Evolutionary conservation across 495 filamentous ascomycete species (phyloP).

Genomic region (Penicillium paxilli): DNA sequence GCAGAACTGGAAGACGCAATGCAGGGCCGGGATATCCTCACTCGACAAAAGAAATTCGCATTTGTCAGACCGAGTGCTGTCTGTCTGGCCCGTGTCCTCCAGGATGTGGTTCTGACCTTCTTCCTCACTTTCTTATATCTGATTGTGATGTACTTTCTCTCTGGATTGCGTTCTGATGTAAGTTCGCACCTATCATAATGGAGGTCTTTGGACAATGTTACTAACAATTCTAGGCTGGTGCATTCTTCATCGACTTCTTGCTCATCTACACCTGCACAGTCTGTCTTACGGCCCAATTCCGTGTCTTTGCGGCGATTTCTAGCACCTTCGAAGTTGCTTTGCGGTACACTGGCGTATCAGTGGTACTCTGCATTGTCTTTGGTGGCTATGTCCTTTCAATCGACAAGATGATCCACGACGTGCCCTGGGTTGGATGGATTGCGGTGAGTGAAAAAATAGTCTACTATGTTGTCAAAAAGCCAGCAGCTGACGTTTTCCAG

Average conservation of each 20-base stretch:
- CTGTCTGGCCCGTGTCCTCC: slow-evolving; percentile 67
- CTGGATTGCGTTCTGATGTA: slow-evolving; percentile 49
- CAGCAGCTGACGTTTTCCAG: slow-evolving; percentile 4
- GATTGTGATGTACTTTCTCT: slow-evolving; percentile 68
- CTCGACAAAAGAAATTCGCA: slow-evolving; percentile 74
- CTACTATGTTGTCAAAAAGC: background rate
- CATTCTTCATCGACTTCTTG: slow-evolving; percentile 61
- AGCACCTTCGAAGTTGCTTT: slow-evolving; percentile 41
- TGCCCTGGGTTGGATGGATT: slow-evolving; percentile 43
- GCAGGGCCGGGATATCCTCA: slow-evolving; percentile 67
- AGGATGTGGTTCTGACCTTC: slow-evolving; percentile 66
- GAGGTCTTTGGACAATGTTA: background rate
- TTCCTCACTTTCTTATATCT: slow-evolving; percentile 66
- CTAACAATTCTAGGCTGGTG: slow-evolving; percentile 19
- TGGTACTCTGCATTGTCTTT: slow-evolving; percentile 36
- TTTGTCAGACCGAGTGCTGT: slow-evolving; percentile 79
- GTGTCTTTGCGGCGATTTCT: slow-evolving; percentile 43
- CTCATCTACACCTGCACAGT: slow-evolving; percentile 52
- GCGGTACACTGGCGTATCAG: slow-evolving; percentile 35
- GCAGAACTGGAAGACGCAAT: slow-evolving; percentile 73
- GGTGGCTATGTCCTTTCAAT: slow-evolving; percentile 39
- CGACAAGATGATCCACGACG: slow-evolving; percentile 36
- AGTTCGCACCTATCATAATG: background rate
- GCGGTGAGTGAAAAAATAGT: slow-evolving; percentile 28
- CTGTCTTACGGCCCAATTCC: slow-evolving; percentile 50